A percentile compares a stretch with the other conserved stretches of the same genome.
phyloP scores from a whole-genome alignment of 2,329 filamentous ascomycete species.

The Alternaria tenuissima region DNA sequence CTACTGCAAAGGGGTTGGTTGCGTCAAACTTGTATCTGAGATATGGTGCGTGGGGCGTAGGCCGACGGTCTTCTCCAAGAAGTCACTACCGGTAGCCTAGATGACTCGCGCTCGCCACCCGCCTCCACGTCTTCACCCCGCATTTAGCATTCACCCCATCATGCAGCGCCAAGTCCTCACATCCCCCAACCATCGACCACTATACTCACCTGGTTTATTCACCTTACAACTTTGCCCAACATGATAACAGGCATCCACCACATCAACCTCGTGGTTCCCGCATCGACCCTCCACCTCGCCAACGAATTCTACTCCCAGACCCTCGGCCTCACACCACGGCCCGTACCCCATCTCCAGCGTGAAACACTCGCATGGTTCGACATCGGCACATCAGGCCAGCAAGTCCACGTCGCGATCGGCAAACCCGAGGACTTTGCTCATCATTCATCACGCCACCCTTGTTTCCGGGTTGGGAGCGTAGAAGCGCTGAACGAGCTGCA shows the following conservation, averaged over 20 bases:
- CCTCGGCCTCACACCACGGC: conserved; percentile 61
- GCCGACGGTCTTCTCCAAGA: too few relatives aligned
- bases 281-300: background rate
- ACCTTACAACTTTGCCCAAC: too few relatives aligned
- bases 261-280: background rate
- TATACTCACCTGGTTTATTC: too few relatives aligned
- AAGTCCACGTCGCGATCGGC: conserved; percentile 53
- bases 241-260: conserved; percentile 1
- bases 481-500: background rate
- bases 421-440: background rate
- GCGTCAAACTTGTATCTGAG: too few relatives aligned
- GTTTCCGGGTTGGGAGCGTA: background rate
- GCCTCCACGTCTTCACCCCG: conserved; percentile 28
- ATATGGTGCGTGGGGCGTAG: too few relatives aligned
- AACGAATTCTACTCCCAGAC: background rate
- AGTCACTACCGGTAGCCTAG: too few relatives aligned
- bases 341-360: conserved; percentile 63
- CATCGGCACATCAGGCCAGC: conserved; percentile 58
- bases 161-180: background rate
- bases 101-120: too few relatives aligned
- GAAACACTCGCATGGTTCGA: conserved; percentile 66
- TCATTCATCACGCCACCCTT: background rate
- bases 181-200: background rate
- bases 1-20: too few relatives aligned
- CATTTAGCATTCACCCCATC: background rate